Evolutionary conservation across 2,329 filamentous ascomycete species (phyloP), one percentile per base, ranked within the genome.

Genomic region (Fusarium bulbicola): DNA sequence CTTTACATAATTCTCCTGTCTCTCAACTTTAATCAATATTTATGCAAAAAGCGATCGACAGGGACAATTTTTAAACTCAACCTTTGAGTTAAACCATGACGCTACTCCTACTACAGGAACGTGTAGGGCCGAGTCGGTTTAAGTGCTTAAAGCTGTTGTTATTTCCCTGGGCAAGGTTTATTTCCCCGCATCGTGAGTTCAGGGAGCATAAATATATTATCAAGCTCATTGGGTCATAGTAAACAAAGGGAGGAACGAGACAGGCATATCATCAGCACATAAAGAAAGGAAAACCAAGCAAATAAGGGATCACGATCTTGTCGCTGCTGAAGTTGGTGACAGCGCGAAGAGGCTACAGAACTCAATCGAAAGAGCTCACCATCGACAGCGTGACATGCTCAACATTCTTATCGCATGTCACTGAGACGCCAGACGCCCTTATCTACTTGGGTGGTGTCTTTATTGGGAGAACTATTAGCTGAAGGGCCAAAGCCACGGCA

Each of bases 21-120:
- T 59, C 16, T 34, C 26, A 26, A 45, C 37, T 54, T 63, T 59
- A 34, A 30, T 52, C 28, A 13, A 16, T 21, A n/a, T 36, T n/a
- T 21, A 46, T 32, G 26, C 24, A 18, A 34, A 45, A 42, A 20
- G 39, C 26, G 68, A 68, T 63, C 62, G 53, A 30, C 46, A 53
- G 58, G 63, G 47, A 67, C 65, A 67, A 57, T 60, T 34, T 34
- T 34, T 68, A 65, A 59, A 58, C 68, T 68, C 45, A 59, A 24
- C 56, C 30, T 56, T 68, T 68, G 32, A 72, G 72, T 73, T 74
- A 65, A 47, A 37, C 16, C 59, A 66, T 72, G 68, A 74, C 67
- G 71, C 71, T 74, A 72, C 49, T 58, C 46, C 56, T 74, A 64
- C 71, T 72, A 52, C 63, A 74, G 67, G 49, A 42, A 63, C 59